Evolutionary conservation across 2,329 filamentous ascomycete genomes (phyloP), one percentile per base, ranked within the genome.

Genomic region (Fusarium sp.): DNA sequence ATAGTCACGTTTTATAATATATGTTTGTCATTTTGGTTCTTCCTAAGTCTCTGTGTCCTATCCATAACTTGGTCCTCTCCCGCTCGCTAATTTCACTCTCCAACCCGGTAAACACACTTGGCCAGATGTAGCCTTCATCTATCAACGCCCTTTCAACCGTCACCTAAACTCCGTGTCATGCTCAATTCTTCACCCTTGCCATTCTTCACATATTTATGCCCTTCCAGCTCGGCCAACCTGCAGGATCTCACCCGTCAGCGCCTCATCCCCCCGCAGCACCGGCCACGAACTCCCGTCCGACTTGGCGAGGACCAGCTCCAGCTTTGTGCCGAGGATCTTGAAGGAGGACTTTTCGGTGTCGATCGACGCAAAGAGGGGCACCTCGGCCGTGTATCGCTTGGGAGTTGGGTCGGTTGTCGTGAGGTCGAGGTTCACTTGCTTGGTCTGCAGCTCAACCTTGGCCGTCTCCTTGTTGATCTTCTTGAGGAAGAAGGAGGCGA

Each of bases 401-500:
- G 89, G 88, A 27, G 84, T 90, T 67, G 90, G 87, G 80, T 98
- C 96, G 35, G 89, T 90, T 10, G 96, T 99, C n/a, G 90, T 91
- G 42, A 99, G 88, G 81, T 99, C 94, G 50, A 99, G 88, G 13
- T 89, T 87, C 60, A 98, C 84, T 56, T 89, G 86, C 57, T 88
- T 86, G 4, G 89, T 79, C 38, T 86, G 82, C 81, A 98, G 96
- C 27, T 89, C 86, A 54, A 98, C 89, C 74, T 89, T 92, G 61
- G 94, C 93, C 29, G 86, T 89, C 27, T 92, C 89, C 84, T 96
- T 97, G 84, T 95, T 91, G 78, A 99, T 98, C 86, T 98, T 98
- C 87, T 98, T 99, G 64, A 98, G 88, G 85, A 97, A 99, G 76
- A 98, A 93, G 10, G 94, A 96, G 3, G 93, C 95, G 75, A 97